These are phyloP conservation scores for Mariannaea elegans DNA, from an alignment of 2,329 filamentous ascomycete species.

Conservation along the genomic window DNA sequence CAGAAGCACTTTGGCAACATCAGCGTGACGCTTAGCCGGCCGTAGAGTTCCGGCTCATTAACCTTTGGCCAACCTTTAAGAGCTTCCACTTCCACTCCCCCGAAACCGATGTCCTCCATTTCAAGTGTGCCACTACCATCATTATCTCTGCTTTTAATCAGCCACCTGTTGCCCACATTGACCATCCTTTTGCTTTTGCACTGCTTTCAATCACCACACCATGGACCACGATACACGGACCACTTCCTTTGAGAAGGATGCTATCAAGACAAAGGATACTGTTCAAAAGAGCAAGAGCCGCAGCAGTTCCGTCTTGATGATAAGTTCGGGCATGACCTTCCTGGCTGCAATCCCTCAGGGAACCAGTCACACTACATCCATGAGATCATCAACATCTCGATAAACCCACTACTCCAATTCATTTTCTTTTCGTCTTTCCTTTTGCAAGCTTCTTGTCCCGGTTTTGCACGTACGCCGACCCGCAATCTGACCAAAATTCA, in stretches of 20 bases:
- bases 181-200: conserved; percentile 6
- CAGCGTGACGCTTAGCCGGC: conserved; percentile 25
- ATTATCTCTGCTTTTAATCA: conserved; percentile 11
- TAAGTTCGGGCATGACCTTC: conserved; percentile 42
- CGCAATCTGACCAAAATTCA: neutral
- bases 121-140: neutral
- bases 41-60: conserved; percentile 26
- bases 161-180: neutral
- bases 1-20: conserved; percentile 28
- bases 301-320: conserved; percentile 39
- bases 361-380: conserved; percentile 29
- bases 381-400: conserved; percentile 40
- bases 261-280: conserved; percentile 38
- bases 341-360: conserved; percentile 38
- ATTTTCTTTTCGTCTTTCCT: conserved; percentile 29
- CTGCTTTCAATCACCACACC: neutral
- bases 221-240: conserved; percentile 37
- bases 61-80: conserved; percentile 31
- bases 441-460: conserved; percentile 16
- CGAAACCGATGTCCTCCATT: conserved; percentile 28
- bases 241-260: conserved; percentile 40
- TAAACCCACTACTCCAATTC: conserved; percentile 23
- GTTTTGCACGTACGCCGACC: neutral
- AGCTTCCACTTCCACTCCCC: conserved; percentile 28
- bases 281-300: conserved; percentile 33